Conservation (phyloP, 805 yeast genomes). For the Millerozyma acaciae region DNA sequence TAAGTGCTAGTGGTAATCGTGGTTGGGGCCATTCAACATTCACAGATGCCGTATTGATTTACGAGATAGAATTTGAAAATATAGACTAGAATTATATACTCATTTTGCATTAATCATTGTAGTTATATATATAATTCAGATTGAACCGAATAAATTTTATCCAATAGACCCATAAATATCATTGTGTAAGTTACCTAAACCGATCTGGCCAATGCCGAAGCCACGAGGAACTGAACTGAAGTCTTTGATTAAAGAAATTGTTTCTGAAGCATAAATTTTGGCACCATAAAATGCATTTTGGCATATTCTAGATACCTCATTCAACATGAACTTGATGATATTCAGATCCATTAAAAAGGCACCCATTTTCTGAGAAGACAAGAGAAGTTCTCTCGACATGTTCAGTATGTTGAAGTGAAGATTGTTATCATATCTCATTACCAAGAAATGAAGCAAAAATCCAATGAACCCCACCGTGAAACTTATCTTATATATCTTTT, state of each 20-base stretch:
- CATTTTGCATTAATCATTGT: not conserved
- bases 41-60: slow-evolving; percentile 76
- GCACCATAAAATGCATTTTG: no score
- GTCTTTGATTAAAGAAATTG: slow-evolving; percentile 8
- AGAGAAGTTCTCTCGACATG: slow-evolving; percentile 5
- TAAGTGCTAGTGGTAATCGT: slow-evolving; percentile 89
- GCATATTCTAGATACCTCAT: no score
- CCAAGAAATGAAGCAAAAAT: slow-evolving; percentile 30
- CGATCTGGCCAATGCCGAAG: slow-evolving; percentile 28
- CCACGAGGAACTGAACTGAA: slow-evolving; percentile 10
- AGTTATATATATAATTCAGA: slow-evolving; percentile 1
- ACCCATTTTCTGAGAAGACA: slow-evolving; percentile 6
- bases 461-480: slow-evolving; percentile 39
- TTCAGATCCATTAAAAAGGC: slow-evolving; percentile 5
- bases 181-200: slow-evolving; percentile 31
- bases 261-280: slow-evolving; percentile 8
- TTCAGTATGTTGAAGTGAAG: slow-evolving; percentile 9
- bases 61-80: slow-evolving; percentile 59
- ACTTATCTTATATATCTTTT: slow-evolving; percentile 29
- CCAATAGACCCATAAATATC: slow-evolving; percentile 21
- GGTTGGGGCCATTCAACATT: slow-evolving; percentile 86
- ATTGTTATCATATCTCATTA: slow-evolving; percentile 19
- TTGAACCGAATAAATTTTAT: slow-evolving; percentile 1
- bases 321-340: slow-evolving; percentile 6
- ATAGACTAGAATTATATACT: slow-evolving; percentile 6